Conservation (phyloP, 176 grass and related monocot species). For the Cenchrus americanus region DNA sequence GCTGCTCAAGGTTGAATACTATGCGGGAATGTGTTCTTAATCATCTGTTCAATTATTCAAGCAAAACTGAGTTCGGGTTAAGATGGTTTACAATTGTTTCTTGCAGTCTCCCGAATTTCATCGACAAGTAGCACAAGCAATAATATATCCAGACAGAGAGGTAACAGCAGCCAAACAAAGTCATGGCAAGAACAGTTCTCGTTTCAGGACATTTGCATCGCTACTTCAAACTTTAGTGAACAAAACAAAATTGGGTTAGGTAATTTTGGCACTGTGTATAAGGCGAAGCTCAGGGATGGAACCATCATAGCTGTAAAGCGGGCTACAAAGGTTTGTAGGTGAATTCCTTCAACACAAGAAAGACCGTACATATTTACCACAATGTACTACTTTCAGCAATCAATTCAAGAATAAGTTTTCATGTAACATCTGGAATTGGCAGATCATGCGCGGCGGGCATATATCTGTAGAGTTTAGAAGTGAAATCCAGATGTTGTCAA, state of each 20-base stretch:
- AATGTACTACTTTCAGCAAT: slow-evolving; percentile 27
- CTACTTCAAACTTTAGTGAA: slow-evolving; percentile 81
- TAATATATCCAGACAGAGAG: slow-evolving; percentile 43
- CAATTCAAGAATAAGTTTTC: slow-evolving; percentile 16
- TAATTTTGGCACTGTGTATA: slow-evolving; percentile 84
- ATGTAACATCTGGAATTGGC: slow-evolving; percentile 43
- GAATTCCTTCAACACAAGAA: slow-evolving; percentile 29
- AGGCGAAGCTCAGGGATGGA: slow-evolving; percentile 80
- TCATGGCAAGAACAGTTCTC: slow-evolving; percentile 59
- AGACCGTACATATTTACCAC: slow-evolving; percentile 21
- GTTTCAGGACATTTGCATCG: slow-evolving; percentile 62
- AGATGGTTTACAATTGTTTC: slow-evolving; percentile 25
- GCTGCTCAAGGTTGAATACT: slow-evolving; percentile 1
- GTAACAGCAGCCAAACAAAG: slow-evolving; percentile 39
- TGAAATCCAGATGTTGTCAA: slow-evolving; percentile 81
- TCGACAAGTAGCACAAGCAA: slow-evolving; percentile 61
- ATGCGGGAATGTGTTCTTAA: neutral
- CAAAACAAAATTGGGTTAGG: slow-evolving; percentile 85
- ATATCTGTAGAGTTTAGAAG: slow-evolving; percentile 72
- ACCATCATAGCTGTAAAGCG: slow-evolving; percentile 82
- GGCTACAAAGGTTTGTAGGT: slow-evolving; percentile 71
- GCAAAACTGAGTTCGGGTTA: slow-evolving; percentile 28
- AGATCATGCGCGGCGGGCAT: slow-evolving; percentile 68
- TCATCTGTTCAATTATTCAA: slow-evolving; percentile 14
- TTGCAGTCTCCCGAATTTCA: slow-evolving; percentile 76